Base-by-base conservation (phyloP, 352 stramenopile species). In the Pythium graminicola region DNA sequence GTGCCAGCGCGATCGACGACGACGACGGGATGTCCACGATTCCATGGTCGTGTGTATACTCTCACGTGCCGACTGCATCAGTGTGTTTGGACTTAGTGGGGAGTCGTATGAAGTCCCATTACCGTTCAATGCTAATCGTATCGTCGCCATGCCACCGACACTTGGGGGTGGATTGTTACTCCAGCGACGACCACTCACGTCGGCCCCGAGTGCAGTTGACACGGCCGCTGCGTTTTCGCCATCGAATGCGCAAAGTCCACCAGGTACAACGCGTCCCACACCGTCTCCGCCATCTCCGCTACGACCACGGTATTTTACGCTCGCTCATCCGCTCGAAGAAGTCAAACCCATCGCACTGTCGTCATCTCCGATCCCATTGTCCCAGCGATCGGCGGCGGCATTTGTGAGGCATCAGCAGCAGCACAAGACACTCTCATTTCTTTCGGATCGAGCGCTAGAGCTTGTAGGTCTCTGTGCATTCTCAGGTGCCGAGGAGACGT, bases 81-180 rank as follows among this genome's bases (percentile, higher is more conserved):
- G 79, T 32, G 68, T 89, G 28, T 88, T 83, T 61, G 67, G 76
- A 11, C 70, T 76, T 17, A 59, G 63, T 6, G 81, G 81, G 1
- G 77, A 89, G 31, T 69, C 84, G 42, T 87, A 81, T 40, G 81
- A 93, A 35, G 75, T 84, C 17, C 56, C 81, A 23, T 57, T 93
- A 24, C 79, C 81, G 1, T 93, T 90, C 64, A 76, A 87, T 33
- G 75, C 79, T 16, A 82, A 73, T 45, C 64, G 58, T 6, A 54
- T 93, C 4, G 68, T 85, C 22, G 63, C 79, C 3, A 28, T 67
- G 22, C 20, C 54, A 13, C 17, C 44, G 17, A 29, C 19, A 19
- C 65, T 86, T 24, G 54, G 66, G 0, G 41, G 54, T 3, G 79
- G 81, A 0, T 26, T 93, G 22, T 43, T 93, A 1, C 19, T 93